Percentiles rank a stretch among this genome's conserved stretches.
phyloP scores from a whole-genome alignment of 2,329 filamentous ascomycete species.

The Talaromyces amestolkiae region DNA sequence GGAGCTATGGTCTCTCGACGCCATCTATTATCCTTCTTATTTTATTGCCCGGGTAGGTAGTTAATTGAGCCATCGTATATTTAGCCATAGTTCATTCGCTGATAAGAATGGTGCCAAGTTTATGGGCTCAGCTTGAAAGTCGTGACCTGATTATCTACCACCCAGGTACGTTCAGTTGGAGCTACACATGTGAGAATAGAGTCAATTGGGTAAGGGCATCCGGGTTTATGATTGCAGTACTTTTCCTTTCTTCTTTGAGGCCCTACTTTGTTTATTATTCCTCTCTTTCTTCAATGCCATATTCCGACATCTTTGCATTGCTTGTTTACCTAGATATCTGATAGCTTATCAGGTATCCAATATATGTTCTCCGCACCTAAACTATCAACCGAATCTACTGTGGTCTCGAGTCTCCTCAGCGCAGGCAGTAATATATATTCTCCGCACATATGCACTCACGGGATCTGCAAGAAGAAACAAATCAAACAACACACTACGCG shows the following conservation, averaged over 20 bases:
- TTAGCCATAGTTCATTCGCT: neutral
- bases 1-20: neutral
- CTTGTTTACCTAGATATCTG: neutral
- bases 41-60: conserved; percentile 4
- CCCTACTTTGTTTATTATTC: neutral
- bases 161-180: neutral
- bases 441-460: neutral
- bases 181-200: neutral
- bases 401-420: neutral
- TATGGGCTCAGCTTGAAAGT: neutral
- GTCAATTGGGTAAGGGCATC: too few relatives aligned
- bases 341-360: neutral
- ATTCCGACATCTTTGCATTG: neutral
- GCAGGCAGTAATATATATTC: neutral
- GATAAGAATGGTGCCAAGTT: neutral
- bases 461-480: neutral
- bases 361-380: neutral
- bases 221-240: neutral
- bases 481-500: neutral
- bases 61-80: neutral
- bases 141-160: neutral
- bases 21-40: neutral
- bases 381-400: neutral
- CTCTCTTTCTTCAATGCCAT: neutral
- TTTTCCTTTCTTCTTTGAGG: neutral